These are phyloP conservation scores for Galerina sulciceps DNA, from an alignment of 768 basidiomycete genomes.

Conservation along the genomic window DNA sequence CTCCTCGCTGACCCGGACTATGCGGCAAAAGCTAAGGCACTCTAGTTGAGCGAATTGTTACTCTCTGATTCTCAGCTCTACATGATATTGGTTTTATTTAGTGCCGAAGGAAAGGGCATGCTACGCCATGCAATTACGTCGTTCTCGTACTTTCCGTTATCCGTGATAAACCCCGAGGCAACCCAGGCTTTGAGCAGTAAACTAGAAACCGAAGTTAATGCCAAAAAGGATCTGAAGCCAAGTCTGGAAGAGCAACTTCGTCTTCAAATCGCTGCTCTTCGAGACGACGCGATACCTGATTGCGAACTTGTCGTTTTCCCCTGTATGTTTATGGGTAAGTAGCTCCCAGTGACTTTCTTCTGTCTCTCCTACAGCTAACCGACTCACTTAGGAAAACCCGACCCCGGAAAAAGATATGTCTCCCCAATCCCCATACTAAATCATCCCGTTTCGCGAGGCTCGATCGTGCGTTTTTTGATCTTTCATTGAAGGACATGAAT, in stretches of 20 bases:
- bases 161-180: slow-evolving; percentile 15
- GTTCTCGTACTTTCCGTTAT: slow-evolving; percentile 33
- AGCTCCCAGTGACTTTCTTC: neutral
- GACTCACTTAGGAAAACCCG: slow-evolving; percentile 29
- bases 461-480: slow-evolving; percentile 39
- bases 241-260: slow-evolving; percentile 44
- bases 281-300: slow-evolving; percentile 27
- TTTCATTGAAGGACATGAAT: neutral
- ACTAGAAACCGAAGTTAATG: slow-evolving; percentile 27
- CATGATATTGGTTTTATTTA: neutral
- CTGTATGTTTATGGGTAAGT: slow-evolving; percentile 19
- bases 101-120: slow-evolving; percentile 28
- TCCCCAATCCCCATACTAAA: slow-evolving; percentile 39
- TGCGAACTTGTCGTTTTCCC: slow-evolving; percentile 28
- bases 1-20: slow-evolving; percentile 43
- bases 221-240: slow-evolving; percentile 26
- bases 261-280: slow-evolving; percentile 35
- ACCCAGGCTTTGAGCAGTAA: slow-evolving; percentile 22
- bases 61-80: neutral
- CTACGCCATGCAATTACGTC: slow-evolving; percentile 29
- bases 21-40: slow-evolving; percentile 39
- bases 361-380: neutral
- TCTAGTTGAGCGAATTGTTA: slow-evolving; percentile 8
- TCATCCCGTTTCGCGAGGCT: slow-evolving; percentile 51
- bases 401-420: slow-evolving; percentile 45